A percentile compares a stretch with the other conserved stretches of the same genome.
Evolutionary conservation across 768 basidiomycete genomes (phyloP).

Genomic region (Agrocybe pediades): DNA sequence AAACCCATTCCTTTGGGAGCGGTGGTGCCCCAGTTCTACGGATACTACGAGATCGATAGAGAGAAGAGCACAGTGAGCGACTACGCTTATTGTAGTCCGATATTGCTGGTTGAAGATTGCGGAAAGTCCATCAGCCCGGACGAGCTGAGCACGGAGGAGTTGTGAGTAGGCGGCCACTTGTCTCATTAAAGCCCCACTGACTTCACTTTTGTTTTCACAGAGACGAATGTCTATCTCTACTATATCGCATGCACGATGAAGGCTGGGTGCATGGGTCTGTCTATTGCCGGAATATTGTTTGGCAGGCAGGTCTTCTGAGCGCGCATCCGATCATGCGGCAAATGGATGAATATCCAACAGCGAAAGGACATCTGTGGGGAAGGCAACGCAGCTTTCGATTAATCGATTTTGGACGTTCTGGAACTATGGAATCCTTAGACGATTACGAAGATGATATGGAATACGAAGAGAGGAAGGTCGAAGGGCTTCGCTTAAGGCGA

Average conservation of each 20-base stretch:
- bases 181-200: not conserved
- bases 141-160: constrained; percentile 36
- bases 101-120: constrained; percentile 46
- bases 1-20: constrained; percentile 49
- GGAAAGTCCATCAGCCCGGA: constrained; percentile 30
- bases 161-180: constrained; percentile 21
- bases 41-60: constrained; percentile 44
- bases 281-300: constrained; percentile 38
- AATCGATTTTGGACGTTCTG: constrained; percentile 39
- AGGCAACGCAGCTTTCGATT: constrained; percentile 34
- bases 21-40: constrained; percentile 64
- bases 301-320: constrained; percentile 34
- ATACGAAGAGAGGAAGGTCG: constrained; percentile 3
- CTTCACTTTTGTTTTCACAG: constrained; percentile 14
- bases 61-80: constrained; percentile 1
- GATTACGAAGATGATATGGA: constrained; percentile 1
- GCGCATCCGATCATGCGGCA: constrained; percentile 13
- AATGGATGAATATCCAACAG: not conserved
- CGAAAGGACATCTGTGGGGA: not conserved
- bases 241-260: constrained; percentile 36
- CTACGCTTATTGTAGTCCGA: constrained; percentile 35
- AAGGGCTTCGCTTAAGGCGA: not conserved
- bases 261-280: constrained; percentile 39
- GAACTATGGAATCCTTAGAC: not conserved
- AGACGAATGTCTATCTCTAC: constrained; percentile 41